Evolutionary conservation across 164 flowering plant genomes (phyloP), one percentile per base, ranked within the genome.

Genomic region (Paratinospora sagittata): DNA sequence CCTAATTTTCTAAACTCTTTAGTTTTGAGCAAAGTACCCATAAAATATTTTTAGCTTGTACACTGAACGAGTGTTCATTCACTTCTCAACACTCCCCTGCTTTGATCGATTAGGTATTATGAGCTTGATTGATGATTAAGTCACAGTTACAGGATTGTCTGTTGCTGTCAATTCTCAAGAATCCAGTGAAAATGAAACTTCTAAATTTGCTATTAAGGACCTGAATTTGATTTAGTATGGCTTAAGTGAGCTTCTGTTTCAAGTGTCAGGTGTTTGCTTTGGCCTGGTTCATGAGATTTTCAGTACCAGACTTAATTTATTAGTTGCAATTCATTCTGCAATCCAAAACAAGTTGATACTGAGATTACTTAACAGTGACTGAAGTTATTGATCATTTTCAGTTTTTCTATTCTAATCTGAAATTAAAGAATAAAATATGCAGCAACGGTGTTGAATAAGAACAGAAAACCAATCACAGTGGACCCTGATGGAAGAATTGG

Each of bases 401-500:
- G 3, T n/a, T 68, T 70, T 68, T 8, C 27, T n/a, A 1, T 34
- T 72, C 70, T 63, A 73, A 26, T 64, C 82, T 78, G 74, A 78
- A 6, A 19, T 63, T 73, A 26, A 55, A 23, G 8, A 52, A 16
- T 27, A 43, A 13, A 10, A 73, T 66, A 26, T 86, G 89, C 91
- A 90, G 96, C 93, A 8, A 78, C 80, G 3, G 65, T 71, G 45
- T 66, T 78, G 75, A 83, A 87, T 57, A 85, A 84, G 80, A 80
- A 74, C 60, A 77, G 71, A 65, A 82, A 73, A 57, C 78, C 75
- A 43, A 89, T 90, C 69, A 84, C 74, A 37, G 89, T 80, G 19
- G 89, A 84, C 58, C 96, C 96, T 23, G 81, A 80, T 52, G 88
- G 90, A 72, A 82, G 84, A 78, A 78, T 74, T 55, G 90, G 81